Conservation (phyloP, 176 grass and related monocot genomes). For the Leersia perrieri region DNA sequence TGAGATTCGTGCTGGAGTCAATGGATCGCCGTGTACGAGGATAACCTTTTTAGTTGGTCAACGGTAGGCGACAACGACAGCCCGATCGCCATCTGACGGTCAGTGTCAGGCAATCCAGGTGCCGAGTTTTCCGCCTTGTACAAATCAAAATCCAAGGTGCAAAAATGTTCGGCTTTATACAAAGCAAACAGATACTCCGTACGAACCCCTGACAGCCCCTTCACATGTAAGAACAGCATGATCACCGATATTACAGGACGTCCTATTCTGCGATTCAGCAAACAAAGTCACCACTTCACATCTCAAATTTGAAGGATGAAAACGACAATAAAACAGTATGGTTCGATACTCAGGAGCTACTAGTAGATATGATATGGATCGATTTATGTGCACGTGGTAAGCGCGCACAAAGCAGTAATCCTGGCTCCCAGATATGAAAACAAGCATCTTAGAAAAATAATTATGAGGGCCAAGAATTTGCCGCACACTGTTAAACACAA, state of each 20-base stretch:
- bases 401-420: not conserved
- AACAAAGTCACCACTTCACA: too few species aligned
- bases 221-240: too few species aligned
- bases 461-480: not conserved
- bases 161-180: too few species aligned
- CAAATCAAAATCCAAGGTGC: not conserved
- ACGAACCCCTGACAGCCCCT: too few species aligned
- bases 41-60: not conserved
- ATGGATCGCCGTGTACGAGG: not conserved
- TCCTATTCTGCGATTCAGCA: too few species aligned
- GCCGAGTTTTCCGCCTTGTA: not conserved
- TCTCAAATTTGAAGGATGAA: too few species aligned
- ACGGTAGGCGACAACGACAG: not conserved
- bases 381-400: not conserved
- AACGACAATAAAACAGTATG: too few species aligned
- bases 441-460: not conserved
- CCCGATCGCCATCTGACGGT: not conserved
- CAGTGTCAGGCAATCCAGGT: not conserved
- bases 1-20: not conserved
- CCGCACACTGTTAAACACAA: conserved; percentile 2
- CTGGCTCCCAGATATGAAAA: not conserved
- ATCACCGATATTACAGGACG: too few species aligned
- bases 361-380: not conserved
- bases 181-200: too few species aligned
- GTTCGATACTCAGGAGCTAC: too few species aligned